Conservation (phyloP, 106 monocot species). For the Vanilla planifolia region DNA sequence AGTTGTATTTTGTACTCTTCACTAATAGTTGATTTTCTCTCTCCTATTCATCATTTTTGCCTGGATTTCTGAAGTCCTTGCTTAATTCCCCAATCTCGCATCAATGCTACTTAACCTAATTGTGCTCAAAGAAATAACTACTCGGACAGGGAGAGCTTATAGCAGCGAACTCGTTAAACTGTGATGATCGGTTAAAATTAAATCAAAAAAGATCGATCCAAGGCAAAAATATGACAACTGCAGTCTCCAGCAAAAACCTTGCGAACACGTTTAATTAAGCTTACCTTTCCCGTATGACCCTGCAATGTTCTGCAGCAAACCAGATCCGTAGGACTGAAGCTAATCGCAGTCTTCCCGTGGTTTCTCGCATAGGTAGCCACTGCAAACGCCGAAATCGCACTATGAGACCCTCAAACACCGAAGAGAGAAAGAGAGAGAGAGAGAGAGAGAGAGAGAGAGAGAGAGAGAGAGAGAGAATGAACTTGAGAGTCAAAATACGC, state of each 20-base stretch:
- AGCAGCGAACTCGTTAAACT: background rate
- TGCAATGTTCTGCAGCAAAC: constrained; percentile 85
- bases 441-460: background rate
- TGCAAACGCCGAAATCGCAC: constrained; percentile 11
- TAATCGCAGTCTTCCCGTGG: constrained; percentile 60
- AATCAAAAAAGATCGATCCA: background rate
- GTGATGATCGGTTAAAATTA: background rate
- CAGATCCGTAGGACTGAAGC: constrained; percentile 78
- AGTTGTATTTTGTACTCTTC: too few species aligned
- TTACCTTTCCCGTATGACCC: constrained; percentile 86
- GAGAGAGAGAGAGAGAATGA: background rate
- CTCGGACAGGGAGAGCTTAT: background rate
- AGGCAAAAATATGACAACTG: background rate
- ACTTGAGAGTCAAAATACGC: background rate
- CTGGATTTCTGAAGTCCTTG: too few species aligned
- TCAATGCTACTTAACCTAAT: too few species aligned
- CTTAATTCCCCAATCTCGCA: too few species aligned
- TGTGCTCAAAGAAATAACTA: background rate
- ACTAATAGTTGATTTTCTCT: too few species aligned
- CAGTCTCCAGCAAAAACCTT: background rate
- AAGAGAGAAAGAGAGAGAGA: background rate
- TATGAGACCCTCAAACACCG: background rate
- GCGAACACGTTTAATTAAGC: background rate
- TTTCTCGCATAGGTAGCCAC: constrained; percentile 57
- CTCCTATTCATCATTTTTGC: too few species aligned